phyloP scores from a whole-genome alignment of 768 basidiomycete genomes.

The Boletus patriciae region DNA sequence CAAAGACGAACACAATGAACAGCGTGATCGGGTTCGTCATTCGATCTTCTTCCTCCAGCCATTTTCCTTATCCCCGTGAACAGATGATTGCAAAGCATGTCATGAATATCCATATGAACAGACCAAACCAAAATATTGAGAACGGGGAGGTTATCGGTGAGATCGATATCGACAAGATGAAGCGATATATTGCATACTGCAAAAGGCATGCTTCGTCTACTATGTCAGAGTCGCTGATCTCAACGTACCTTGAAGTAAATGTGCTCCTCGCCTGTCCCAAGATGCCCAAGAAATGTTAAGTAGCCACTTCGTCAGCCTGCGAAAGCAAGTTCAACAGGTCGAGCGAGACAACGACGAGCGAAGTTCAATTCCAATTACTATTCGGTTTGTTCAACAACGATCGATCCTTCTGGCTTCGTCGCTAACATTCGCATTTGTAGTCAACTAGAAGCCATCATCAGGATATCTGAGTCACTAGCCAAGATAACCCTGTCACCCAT shows the following conservation, averaged over 20 bases:
- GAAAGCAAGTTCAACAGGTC: conserved; percentile 93
- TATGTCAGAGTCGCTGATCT: not conserved
- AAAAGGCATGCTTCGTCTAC: conserved; percentile 61
- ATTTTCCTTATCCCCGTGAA: conserved; percentile 1
- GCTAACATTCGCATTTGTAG: conserved; percentile 31
- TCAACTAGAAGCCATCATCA: conserved; percentile 98
- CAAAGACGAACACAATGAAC: conserved; percentile 96
- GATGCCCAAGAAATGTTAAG: conserved; percentile 97
- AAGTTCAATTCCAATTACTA: conserved; percentile 96
- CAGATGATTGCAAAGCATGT: conserved; percentile 96
- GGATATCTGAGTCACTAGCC: conserved; percentile 95
- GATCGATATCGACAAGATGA: conserved; percentile 97
- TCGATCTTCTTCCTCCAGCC: not conserved
- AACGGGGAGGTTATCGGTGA: conserved; percentile 75
- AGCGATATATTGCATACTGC: conserved; percentile 93
- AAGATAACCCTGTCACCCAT: conserved; percentile 87
- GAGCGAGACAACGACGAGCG: conserved; percentile 97
- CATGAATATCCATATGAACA: conserved; percentile 98
- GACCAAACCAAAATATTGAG: conserved; percentile 62
- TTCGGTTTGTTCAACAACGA: conserved; percentile 63
- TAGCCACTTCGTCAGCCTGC: conserved; percentile 89
- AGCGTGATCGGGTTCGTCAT: conserved; percentile 73
- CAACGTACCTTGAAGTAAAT: conserved; percentile 61
- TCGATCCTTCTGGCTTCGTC: not conserved
- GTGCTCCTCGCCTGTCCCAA: conserved; percentile 88